Conservation (phyloP, 1,139 yeast species). For the Hyphopichia khmerensis region DNA sequence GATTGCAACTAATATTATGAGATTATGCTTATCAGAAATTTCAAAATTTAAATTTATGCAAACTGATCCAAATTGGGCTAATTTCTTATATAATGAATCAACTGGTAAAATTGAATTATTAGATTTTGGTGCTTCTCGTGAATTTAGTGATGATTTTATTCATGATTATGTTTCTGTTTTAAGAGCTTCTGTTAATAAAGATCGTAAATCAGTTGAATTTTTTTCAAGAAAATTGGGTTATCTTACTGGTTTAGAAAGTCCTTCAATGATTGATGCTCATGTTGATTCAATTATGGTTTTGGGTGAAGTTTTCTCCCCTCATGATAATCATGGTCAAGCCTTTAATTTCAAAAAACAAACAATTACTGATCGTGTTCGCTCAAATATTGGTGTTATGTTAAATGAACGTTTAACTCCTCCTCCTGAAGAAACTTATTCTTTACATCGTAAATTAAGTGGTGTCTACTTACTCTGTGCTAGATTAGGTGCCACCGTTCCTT, state of each 20-base stretch:
- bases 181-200: constrained; percentile 73
- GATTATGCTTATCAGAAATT: constrained; percentile 81
- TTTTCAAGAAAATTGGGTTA: constrained; percentile 79
- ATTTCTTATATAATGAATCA: constrained; percentile 74
- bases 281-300: constrained; percentile 85
- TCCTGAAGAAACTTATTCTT: constrained; percentile 94
- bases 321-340: constrained; percentile 42
- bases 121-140: constrained; percentile 95
- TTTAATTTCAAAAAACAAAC: constrained; percentile 84
- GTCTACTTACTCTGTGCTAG: constrained; percentile 88
- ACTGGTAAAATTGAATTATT: constrained; percentile 75
- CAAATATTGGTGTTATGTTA: constrained; percentile 83
- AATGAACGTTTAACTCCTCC: constrained; percentile 94
- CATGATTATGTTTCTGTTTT: constrained; percentile 67
- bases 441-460: constrained; percentile 93
- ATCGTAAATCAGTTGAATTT: constrained; percentile 61
- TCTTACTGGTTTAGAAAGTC: constrained; percentile 86
- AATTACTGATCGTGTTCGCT: constrained; percentile 88
- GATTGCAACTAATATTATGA: constrained; percentile 85
- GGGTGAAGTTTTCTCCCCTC: constrained; percentile 85
- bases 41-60: constrained; percentile 90
- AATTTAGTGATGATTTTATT: constrained; percentile 64
- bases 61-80: constrained; percentile 99
- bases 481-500: constrained; percentile 79
- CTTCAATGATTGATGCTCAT: constrained; percentile 87